These are phyloP conservation scores for Nemania sp. DNA, from an alignment of 2,329 filamentous ascomycete genomes.

Conservation along the genomic window DNA sequence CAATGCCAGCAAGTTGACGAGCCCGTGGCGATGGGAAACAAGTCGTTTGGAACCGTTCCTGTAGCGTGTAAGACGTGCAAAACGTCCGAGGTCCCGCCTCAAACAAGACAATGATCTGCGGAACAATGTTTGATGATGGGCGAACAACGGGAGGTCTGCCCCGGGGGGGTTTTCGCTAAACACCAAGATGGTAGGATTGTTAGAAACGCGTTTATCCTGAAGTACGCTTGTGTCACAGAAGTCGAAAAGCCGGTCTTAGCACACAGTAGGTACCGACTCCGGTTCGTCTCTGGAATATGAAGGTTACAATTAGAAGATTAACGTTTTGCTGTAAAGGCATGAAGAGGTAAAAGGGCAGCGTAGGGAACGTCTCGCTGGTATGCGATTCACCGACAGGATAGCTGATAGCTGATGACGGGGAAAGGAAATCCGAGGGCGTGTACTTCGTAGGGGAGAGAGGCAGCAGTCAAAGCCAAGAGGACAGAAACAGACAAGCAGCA, in stretches of 20 bases:
- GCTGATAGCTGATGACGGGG: slow-evolving; percentile 4
- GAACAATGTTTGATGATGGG: slow-evolving; percentile 37
- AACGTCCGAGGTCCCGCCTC: slow-evolving; percentile 42
- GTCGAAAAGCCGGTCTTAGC: slow-evolving; percentile 35
- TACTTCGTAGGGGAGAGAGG: background rate
- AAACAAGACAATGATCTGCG: slow-evolving; percentile 44
- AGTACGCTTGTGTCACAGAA: slow-evolving; percentile 48
- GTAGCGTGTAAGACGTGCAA: slow-evolving; percentile 21
- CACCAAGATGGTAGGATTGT: slow-evolving; percentile 34
- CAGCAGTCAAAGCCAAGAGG: slow-evolving; percentile 8
- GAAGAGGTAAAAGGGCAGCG: background rate
- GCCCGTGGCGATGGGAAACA: slow-evolving; percentile 15
- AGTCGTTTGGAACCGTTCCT: slow-evolving; percentile 22
- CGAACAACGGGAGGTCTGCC: slow-evolving; percentile 12
- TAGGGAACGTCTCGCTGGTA: slow-evolving; percentile 9
- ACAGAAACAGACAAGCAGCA: slow-evolving; percentile 12
- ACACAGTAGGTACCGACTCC: slow-evolving; percentile 20
- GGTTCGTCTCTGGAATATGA: slow-evolving; percentile 22
- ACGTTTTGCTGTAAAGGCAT: slow-evolving; percentile 11
- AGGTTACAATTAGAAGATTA: slow-evolving; percentile 18
- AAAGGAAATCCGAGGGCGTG: slow-evolving; percentile 1
- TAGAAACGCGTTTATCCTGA: slow-evolving; percentile 43
- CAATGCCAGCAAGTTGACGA: slow-evolving; percentile 1
- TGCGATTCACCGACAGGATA: slow-evolving; percentile 7
- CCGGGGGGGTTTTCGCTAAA: slow-evolving; percentile 14